Percentiles rank a stretch among this genome's conserved stretches.
phyloP scores from a whole-genome alignment of 805 yeast species.

The Lipomyces starkeyi region DNA sequence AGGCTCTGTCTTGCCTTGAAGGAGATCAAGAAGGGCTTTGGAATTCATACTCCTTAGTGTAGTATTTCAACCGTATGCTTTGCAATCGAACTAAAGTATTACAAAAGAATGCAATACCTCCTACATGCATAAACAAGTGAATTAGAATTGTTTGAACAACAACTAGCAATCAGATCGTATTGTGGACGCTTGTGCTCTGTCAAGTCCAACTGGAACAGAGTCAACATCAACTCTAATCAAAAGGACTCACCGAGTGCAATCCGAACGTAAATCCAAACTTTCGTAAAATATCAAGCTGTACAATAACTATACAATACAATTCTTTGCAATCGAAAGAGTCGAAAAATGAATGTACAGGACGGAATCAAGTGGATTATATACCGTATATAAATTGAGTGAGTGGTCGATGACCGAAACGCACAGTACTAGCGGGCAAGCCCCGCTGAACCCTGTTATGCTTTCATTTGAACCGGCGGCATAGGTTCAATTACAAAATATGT shows the following conservation, averaged over 20 bases:
- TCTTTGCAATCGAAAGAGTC: background rate
- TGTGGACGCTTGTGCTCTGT: background rate
- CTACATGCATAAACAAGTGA: background rate
- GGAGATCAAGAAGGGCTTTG: constrained; percentile 17
- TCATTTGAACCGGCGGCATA: background rate
- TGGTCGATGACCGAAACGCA: too few species aligned
- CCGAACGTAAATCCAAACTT: background rate
- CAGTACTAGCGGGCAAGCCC: too few species aligned
- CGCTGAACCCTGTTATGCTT: background rate
- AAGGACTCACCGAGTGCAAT: background rate
- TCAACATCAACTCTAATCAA: background rate
- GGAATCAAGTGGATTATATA: background rate
- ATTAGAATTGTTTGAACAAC: background rate
- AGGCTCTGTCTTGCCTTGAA: constrained; percentile 18
- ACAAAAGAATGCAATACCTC: background rate
- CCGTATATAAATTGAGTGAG: background rate
- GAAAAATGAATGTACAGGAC: background rate
- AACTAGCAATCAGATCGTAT: background rate
- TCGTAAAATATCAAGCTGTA: background rate
- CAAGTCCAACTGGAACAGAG: background rate
- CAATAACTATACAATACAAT: background rate
- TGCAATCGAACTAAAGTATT: background rate
- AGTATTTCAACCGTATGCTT: background rate
- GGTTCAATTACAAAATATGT: background rate
- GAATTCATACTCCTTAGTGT: constrained; percentile 10